Conservation (phyloP, 129 eudicot genomes). For the Flaveria sonorensis region DNA sequence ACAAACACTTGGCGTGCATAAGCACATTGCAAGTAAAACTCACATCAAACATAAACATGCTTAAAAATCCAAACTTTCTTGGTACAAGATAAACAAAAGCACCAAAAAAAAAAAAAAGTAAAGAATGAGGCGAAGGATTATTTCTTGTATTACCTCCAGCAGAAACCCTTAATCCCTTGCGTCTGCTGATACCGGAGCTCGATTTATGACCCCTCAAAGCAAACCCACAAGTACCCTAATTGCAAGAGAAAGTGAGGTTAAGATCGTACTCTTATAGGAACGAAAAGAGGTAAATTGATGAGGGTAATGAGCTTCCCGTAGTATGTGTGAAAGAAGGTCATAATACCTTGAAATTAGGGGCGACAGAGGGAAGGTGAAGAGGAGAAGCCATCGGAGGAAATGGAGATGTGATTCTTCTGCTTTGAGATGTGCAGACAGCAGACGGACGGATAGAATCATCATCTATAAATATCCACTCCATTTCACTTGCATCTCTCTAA, state of each 20-base stretch:
- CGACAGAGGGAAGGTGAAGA: constrained; percentile 24
- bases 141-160: constrained; percentile 26
- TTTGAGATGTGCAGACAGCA: too few species aligned
- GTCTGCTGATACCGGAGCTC: constrained; percentile 19
- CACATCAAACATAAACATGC: constrained; percentile 9
- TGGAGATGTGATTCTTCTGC: constrained; percentile 21
- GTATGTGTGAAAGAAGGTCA: too few species aligned
- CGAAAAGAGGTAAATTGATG: too few species aligned
- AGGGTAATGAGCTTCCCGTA: too few species aligned
- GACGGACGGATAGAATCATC: too few species aligned
- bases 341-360: constrained; percentile 33
- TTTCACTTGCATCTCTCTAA: too few species aligned
- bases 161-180: constrained; percentile 36
- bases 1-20: constrained; percentile 31
- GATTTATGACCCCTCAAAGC: constrained; percentile 9
- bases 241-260: too few species aligned
- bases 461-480: too few species aligned
- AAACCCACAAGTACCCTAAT: constrained; percentile 31
- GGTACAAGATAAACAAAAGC: background rate
- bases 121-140: background rate
- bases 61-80: too few species aligned
- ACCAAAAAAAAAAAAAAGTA: background rate
- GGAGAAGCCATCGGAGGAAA: constrained; percentile 32
- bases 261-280: too few species aligned
- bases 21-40: constrained; percentile 24